Evolutionary conservation across 2,329 filamentous ascomycete species (phyloP).

Genomic region (Aurifilum marmelostoma): DNA sequence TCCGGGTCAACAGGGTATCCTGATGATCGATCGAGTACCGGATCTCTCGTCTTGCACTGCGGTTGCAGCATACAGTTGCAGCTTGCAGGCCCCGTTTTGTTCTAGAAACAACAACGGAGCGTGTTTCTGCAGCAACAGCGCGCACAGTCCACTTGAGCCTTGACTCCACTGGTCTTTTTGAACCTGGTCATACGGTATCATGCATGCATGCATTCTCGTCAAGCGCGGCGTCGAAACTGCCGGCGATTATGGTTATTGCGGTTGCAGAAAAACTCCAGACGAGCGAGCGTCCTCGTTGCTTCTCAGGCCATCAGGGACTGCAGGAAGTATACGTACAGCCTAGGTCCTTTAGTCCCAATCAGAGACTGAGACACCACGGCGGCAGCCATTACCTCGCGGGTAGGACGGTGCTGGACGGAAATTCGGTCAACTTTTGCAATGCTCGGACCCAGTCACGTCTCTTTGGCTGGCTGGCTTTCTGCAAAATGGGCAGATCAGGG

Average conservation of each 20-base stretch:
- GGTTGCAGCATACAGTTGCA: background rate
- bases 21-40: background rate
- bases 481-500: background rate
- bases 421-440: background rate
- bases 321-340: background rate
- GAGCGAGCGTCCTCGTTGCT: background rate
- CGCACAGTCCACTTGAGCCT: background rate
- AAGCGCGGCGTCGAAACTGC: background rate
- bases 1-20: background rate
- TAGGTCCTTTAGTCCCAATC: background rate
- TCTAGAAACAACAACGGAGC: slow-evolving; percentile 18
- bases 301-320: background rate
- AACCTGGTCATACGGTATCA: background rate
- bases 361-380: background rate
- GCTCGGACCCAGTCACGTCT: background rate
- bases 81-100: slow-evolving; percentile 9
- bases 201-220: background rate
- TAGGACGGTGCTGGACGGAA: background rate
- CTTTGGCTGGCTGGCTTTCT: background rate
- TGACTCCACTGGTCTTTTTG: background rate
- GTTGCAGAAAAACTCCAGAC: background rate
- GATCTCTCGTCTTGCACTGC: background rate
- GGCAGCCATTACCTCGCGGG: background rate
- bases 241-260: background rate
- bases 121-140: slow-evolving; percentile 29